These are phyloP conservation scores for Eucalyptus brandiana DNA, from an alignment of 345 rosid species.

Conservation along the genomic window DNA sequence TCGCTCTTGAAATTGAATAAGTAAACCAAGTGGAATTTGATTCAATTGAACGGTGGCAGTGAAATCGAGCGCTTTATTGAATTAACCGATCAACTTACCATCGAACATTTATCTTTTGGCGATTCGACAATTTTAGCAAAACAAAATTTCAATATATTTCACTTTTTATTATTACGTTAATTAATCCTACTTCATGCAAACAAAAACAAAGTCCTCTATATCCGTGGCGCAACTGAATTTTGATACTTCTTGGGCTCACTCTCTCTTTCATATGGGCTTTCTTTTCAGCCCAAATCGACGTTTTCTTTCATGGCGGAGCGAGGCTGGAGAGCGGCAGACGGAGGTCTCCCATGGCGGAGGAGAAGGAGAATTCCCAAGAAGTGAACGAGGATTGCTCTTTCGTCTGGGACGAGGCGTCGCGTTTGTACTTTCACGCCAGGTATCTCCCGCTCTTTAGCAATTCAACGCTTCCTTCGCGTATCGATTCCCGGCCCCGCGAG, in stretches of 20 bases:
- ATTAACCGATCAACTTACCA: not conserved
- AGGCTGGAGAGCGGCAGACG: not conserved
- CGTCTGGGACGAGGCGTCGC: slow-evolving; percentile 60
- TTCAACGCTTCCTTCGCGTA: not conserved
- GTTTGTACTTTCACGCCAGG: slow-evolving; percentile 72
- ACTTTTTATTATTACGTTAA: not conserved
- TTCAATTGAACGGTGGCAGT: rapidly evolving
- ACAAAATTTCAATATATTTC: not conserved
- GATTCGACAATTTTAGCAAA: not conserved
- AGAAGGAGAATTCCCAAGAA: not conserved
- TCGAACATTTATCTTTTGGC: rapidly evolving
- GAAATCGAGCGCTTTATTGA: not conserved
- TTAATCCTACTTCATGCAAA: not conserved
- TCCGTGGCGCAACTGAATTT: not conserved
- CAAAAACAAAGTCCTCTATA: not conserved
- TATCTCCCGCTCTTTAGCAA: not conserved
- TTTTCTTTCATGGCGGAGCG: not conserved
- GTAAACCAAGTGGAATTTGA: not conserved
- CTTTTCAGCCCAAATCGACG: not conserved
- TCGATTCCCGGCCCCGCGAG: not conserved
- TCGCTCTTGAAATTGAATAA: not conserved
- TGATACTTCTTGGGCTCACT: not conserved
- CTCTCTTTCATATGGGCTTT: not conserved
- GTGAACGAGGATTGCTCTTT: slow-evolving; percentile 19
- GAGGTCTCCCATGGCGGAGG: not conserved